Conservation (phyloP, 768 basidiomycete genomes). For the Auriculariales sp. region DNA sequence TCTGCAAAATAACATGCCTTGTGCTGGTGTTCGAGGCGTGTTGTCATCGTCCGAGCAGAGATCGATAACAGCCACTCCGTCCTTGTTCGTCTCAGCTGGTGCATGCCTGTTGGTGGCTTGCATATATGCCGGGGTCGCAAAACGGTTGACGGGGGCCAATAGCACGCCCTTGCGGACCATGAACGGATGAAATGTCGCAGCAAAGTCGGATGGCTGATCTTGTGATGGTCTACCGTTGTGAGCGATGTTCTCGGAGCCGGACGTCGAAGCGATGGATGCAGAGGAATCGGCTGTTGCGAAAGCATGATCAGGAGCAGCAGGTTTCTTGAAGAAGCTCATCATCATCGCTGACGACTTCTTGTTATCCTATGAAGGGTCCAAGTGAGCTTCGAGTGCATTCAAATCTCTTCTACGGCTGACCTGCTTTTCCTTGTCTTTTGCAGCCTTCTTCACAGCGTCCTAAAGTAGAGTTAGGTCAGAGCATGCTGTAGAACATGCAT, state of each 20-base stretch:
- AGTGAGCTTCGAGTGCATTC: neutral
- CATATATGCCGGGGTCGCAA: slow-evolving; percentile 21
- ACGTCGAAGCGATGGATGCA: slow-evolving; percentile 10
- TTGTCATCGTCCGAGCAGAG: slow-evolving; percentile 24
- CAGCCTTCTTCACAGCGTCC: slow-evolving; percentile 40
- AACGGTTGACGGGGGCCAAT: slow-evolving; percentile 64
- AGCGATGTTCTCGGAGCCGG: slow-evolving; percentile 12
- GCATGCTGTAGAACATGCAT: too few species aligned
- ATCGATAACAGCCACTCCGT: slow-evolving; percentile 48
- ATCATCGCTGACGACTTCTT: slow-evolving; percentile 63
- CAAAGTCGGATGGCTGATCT: slow-evolving; percentile 43
- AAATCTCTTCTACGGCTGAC: slow-evolving; percentile 32
- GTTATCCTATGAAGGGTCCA: slow-evolving; percentile 23
- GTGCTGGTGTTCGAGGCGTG: slow-evolving; percentile 8
- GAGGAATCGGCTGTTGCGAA: too few species aligned
- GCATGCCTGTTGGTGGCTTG: slow-evolving; percentile 10
- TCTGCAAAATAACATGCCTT: slow-evolving; percentile 13
- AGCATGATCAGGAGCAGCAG: slow-evolving; percentile 28
- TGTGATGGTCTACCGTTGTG: slow-evolving; percentile 12
- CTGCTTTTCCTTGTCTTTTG: slow-evolving; percentile 61
- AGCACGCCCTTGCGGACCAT: slow-evolving; percentile 57
- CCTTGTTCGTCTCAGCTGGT: slow-evolving; percentile 11
- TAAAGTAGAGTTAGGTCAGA: too few species aligned
- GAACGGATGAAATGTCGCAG: slow-evolving; percentile 66
- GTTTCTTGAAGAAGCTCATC: slow-evolving; percentile 64